Evolutionary conservation across 2,329 filamentous ascomycete species (phyloP).

Genomic region (Paraphaeosphaeria minitans): DNA sequence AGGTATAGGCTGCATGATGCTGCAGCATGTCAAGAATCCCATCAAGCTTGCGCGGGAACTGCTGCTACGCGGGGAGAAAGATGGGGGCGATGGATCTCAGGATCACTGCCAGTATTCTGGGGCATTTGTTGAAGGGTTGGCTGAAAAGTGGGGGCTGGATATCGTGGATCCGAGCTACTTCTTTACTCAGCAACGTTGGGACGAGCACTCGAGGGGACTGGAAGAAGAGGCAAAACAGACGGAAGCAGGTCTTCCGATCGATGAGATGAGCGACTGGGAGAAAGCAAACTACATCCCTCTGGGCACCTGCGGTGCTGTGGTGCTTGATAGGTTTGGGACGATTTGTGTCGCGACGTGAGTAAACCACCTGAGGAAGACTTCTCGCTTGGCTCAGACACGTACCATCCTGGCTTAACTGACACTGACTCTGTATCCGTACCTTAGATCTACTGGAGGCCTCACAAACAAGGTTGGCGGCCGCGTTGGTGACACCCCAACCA

Average conservation of each 20-base stretch:
- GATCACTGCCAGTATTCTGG: constrained; percentile 75
- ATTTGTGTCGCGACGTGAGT: constrained; percentile 70
- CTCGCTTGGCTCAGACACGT: no score
- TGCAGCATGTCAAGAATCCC: constrained; percentile 78
- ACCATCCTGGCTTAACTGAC: no score
- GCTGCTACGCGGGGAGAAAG: constrained; percentile 68
- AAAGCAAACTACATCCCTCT: constrained; percentile 73
- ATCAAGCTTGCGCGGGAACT: constrained; percentile 74
- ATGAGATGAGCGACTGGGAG: constrained; percentile 59
- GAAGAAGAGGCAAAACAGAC: constrained; percentile 52
- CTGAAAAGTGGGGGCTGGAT: constrained; percentile 70
- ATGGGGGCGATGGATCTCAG: constrained; percentile 64
- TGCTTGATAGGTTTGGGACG: constrained; percentile 75
- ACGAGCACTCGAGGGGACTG: constrained; percentile 71
- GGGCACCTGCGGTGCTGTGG: constrained; percentile 83
- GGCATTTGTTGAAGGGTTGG: constrained; percentile 70
- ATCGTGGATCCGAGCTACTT: constrained; percentile 74
- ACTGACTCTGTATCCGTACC: no score
- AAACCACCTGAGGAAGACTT: no score
- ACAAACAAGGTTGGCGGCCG: constrained; percentile 88
- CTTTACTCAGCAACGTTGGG: constrained; percentile 78
- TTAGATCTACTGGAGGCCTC: constrained; percentile 75
- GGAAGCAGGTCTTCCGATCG: constrained; percentile 24
- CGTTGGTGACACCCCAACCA: constrained; percentile 82
- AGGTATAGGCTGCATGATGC: constrained; percentile 75